phyloP scores from a whole-genome alignment of 1,284 basidiomycete species.

The Afroboletus lepidellus region DNA sequence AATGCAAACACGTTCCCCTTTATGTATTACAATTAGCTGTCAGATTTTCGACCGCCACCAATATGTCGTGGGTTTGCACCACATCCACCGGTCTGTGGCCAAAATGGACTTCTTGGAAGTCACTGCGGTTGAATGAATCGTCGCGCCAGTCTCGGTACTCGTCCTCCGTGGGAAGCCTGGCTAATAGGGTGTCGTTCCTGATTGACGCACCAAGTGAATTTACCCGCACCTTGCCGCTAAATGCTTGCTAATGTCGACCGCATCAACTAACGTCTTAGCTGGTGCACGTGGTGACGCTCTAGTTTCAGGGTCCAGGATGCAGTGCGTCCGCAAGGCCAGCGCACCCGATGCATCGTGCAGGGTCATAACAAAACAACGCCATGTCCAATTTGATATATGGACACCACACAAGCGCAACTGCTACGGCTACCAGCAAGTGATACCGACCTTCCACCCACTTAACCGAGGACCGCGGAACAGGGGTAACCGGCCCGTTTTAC shows the following conservation, averaged over 20 bases:
- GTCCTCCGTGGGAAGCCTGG: constrained; percentile 1
- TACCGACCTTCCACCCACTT: constrained; percentile 3
- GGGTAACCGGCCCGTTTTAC: constrained; percentile 33
- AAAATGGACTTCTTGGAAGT: constrained; percentile 3
- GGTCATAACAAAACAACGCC: constrained; percentile 22
- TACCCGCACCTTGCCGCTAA: not conserved
- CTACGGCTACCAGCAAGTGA: constrained; percentile 24
- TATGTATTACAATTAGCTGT: constrained; percentile 17
- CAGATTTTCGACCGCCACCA: constrained; percentile 14
- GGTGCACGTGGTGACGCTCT: constrained; percentile 11
- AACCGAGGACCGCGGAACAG: constrained; percentile 13
- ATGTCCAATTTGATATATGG: constrained; percentile 32
- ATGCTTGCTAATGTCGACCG: not conserved
- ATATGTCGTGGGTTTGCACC: constrained; percentile 11
- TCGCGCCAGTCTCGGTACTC: not conserved
- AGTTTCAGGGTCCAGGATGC: constrained; percentile 11
- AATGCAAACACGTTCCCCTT: constrained; percentile 8
- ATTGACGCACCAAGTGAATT: constrained; percentile 9
- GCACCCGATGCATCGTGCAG: constrained; percentile 21
- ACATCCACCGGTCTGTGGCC: constrained; percentile 11
- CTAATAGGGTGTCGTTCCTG: constrained; percentile 8
- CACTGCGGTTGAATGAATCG: not conserved
- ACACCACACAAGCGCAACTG: constrained; percentile 13
- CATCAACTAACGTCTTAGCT: constrained; percentile 2
- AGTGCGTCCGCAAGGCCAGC: constrained; percentile 29